Base-by-base conservation (phyloP, 2,329 filamentous ascomycete species). In the Phoma herbarum region DNA sequence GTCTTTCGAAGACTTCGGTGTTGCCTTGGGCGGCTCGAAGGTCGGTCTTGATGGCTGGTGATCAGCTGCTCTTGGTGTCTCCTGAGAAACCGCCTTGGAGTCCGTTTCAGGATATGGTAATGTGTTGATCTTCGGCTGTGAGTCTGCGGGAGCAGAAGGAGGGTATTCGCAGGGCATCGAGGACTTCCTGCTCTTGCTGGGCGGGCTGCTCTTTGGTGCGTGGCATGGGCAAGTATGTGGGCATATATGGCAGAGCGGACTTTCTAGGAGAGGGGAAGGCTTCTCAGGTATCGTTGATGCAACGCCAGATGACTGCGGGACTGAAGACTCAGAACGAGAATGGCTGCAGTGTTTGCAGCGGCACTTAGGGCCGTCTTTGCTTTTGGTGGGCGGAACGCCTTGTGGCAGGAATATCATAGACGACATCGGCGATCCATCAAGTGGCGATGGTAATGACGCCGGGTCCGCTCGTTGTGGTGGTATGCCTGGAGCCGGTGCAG, bases 371-470 rank as follows among this genome's bases (percentile, higher is more conserved):
- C 6, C 20, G 9, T n/a, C 28, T 42, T 9, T 20, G 1, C 14
- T 28, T 16, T 9, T 43, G n/a, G n/a, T 12, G 8, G 35, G 6
- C 11, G 25, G 35, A 11, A 14, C 5, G 31, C 33, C 23, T 53
- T 12, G 29, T 16, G 46, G 31, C 14, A 23, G 3, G 18, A 23
- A 31, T 25, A 9, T 29, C 12, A 5, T 25, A 14, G 52, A 48
- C 11, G 43, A 51, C 39, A 41, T 31, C 5, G 42, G 56, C 28
- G 56, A 45, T 23, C 56, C 56, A 39, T 59, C 56, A 9, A 50
- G 42, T 11, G 45, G 56, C 22, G 56, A 59, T 3, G 50, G 50
- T 5, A 50, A 1, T 18, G 50, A 42, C 2, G 50, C 45, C 43
- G 22, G 11, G 8, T 23, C 22, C 11, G 39, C 35, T 2, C 11